These are phyloP conservation scores for Cordyceps tenuipes DNA, from an alignment of 2,329 filamentous ascomycete genomes.

Conservation along the genomic window DNA sequence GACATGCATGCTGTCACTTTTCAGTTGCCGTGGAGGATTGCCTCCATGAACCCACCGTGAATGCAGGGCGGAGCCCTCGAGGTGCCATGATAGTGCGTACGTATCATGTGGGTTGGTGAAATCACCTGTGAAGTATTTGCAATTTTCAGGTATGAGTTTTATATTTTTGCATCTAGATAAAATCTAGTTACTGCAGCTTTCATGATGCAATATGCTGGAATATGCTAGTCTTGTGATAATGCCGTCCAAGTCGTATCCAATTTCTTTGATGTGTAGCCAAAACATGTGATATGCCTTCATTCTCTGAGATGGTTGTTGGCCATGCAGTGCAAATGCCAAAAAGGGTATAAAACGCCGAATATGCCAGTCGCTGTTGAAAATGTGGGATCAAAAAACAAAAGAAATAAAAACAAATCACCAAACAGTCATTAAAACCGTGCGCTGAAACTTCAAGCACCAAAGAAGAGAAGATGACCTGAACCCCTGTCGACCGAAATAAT, in stretches of 20 bases:
- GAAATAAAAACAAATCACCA: neutral
- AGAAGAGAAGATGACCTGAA: neutral
- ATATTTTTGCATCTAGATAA: neutral
- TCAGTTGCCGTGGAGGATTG: neutral
- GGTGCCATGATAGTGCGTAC: neutral
- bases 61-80: neutral
- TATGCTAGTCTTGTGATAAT: neutral
- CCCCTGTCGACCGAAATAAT: neutral
- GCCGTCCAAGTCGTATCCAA: conserved; percentile 11
- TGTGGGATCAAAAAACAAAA: neutral
- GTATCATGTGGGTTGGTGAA: neutral
- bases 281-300: conserved; percentile 12
- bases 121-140: neutral
- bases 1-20: conserved; percentile 1
- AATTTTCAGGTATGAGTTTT: neutral
- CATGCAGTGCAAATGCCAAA: conserved; percentile 11
- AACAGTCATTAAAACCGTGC: conserved; percentile 7
- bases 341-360: conserved; percentile 30
- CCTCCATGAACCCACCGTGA: neutral
- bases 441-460: neutral
- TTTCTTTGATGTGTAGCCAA: conserved; percentile 20
- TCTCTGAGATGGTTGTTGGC: conserved; percentile 6
- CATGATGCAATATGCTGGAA: neutral
- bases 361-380: conserved; percentile 21
- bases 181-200: neutral